A percentile compares a stretch with the other conserved stretches of the same genome.
Conservation (phyloP, 164 flowering plant species). For the Magnolia officinalis region DNA sequence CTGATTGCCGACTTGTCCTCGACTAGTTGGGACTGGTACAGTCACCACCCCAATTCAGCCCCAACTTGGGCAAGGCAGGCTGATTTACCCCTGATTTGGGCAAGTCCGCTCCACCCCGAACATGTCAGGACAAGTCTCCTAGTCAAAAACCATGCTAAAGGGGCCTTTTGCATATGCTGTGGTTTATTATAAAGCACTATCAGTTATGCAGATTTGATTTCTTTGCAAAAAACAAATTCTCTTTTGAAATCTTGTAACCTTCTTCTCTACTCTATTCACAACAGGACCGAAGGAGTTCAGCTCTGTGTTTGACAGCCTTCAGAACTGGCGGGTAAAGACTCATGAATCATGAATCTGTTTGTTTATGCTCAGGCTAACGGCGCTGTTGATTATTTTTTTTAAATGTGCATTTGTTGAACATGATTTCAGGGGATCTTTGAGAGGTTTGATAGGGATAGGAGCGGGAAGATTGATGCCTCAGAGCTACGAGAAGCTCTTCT, state of each 20-base stretch:
- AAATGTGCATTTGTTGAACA: not conserved
- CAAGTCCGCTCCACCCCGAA: too few species aligned
- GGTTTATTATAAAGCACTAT: not conserved
- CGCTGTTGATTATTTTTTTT: not conserved
- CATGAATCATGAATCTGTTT: not conserved
- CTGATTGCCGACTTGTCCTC: too few species aligned
- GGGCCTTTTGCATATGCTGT: too few species aligned
- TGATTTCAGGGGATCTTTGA: constrained; percentile 59
- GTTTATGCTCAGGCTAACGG: not conserved
- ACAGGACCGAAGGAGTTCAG: constrained; percentile 93
- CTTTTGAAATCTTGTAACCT: not conserved
- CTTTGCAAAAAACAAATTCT: not conserved
- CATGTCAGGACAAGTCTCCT: too few species aligned
- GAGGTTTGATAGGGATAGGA: constrained; percentile 73
- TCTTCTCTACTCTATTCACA: not conserved
- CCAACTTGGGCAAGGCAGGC: too few species aligned
- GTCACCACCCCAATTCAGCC: too few species aligned
- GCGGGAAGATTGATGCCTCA: constrained; percentile 57
- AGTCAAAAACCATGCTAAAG: not conserved
- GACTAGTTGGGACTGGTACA: too few species aligned
- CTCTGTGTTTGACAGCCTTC: constrained; percentile 72
- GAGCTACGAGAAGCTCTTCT: constrained; percentile 80
- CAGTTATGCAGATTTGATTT: not conserved
- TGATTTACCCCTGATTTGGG: too few species aligned
- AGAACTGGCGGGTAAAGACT: constrained; percentile 72